These are phyloP conservation scores for Pholiota microspora DNA, from an alignment of 768 basidiomycete species.

Conservation along the genomic window DNA sequence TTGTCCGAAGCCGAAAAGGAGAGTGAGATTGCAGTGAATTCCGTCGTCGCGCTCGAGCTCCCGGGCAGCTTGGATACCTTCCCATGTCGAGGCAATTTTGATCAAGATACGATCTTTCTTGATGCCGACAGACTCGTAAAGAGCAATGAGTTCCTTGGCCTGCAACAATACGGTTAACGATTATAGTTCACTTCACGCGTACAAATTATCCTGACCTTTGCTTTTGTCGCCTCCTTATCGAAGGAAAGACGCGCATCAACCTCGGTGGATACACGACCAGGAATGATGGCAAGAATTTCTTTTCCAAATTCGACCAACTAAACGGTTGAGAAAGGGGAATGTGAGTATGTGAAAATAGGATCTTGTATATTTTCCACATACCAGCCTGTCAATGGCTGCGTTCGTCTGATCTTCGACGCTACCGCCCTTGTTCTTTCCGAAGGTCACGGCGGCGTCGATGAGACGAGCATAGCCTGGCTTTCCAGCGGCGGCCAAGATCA, in stretches of 20 bases:
- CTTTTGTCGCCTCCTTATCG: conserved; percentile 90
- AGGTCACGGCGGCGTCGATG: conserved; percentile 71
- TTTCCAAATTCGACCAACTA: conserved; percentile 98
- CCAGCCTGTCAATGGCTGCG: conserved; percentile 86
- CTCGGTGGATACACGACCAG: conserved; percentile 98
- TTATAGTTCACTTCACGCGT: not conserved
- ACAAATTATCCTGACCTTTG: conserved; percentile 52
- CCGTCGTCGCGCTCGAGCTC: conserved; percentile 89
- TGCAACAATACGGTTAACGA: conserved; percentile 22
- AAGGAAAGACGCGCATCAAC: conserved; percentile 98
- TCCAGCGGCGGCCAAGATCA: conserved; percentile 91
- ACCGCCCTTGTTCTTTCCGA: conserved; percentile 81
- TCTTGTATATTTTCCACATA: conserved; percentile 34
- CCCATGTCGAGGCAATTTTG: conserved; percentile 99
- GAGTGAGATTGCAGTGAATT: conserved; percentile 99
- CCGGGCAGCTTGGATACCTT: conserved; percentile 98
- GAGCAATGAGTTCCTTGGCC: conserved; percentile 86
- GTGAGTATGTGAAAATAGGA: not conserved
- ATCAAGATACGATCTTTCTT: conserved; percentile 93
- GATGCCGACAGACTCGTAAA: conserved; percentile 94
- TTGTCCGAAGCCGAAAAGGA: conserved; percentile 98
- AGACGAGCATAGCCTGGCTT: conserved; percentile 83
- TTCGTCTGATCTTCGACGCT: conserved; percentile 72
- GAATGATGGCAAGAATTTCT: conserved; percentile 93
- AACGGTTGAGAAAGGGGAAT: not conserved